Evolutionary conservation across 2,329 filamentous ascomycete genomes (phyloP), one percentile per base, ranked within the genome.

Genomic region (Alternaria rosae): DNA sequence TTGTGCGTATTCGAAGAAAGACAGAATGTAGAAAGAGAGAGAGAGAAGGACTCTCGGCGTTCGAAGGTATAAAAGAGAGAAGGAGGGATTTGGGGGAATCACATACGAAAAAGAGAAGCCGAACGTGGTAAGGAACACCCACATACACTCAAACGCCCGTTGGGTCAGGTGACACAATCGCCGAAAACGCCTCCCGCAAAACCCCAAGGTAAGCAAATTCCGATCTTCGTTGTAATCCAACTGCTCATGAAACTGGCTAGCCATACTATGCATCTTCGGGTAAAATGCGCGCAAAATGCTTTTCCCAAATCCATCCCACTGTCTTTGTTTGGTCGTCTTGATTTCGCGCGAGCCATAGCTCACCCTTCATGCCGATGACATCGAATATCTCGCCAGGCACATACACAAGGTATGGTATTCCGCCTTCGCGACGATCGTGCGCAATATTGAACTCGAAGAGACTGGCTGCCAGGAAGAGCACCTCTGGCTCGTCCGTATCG

Each of bases 261-360:
- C 25, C 13, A 17, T 28, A 30, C 59, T 64, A 74, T 42, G 70
- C 70, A 32, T 78, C 77, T 57, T 80, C 79, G 6, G 78, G 76
- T 38, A 80, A 56, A 26, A 80, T 80, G 20, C 78, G 69, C 21
- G 79, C 79, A 84, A 99, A 99, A 82, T 99, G 95, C 80, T 97
- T 97, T 73, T 94, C 97, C 95, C 95, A 99, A 73, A 99, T 97
- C 95, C 95, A 99, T 54, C 95, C 95, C 32, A 98, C 89, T 67
- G 89, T 86, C 67, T 91, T 87, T 11, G 84, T 85, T 2, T 88
- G 83, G 79, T 99, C 95, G 75, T 99, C 95, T 81, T 99, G 95
- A 77, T 99, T 99, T 79, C 93, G 93, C 55, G 95, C 95, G 59
- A 99, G 88, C 95, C 95, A 99, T 51, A 98, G 86, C 83, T 99